Evolutionary conservation across 2,329 filamentous ascomycete species (phyloP), one percentile per base, ranked within the genome.

Genomic region (Trichoderma brevicompactum): DNA sequence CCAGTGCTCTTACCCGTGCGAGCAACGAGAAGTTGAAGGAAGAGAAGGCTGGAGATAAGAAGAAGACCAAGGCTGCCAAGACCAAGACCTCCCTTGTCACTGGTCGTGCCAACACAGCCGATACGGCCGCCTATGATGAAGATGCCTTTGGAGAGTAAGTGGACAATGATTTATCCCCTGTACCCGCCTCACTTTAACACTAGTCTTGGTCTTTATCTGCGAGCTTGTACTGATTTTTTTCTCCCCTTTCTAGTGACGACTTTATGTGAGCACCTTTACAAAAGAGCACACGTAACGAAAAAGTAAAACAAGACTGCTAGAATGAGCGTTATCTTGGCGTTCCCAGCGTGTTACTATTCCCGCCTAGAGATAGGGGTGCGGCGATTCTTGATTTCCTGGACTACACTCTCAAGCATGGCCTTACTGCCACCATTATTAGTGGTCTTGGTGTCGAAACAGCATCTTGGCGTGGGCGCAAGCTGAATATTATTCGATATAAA

Each of bases 11-110:
- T 74, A 97, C 94, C n/a, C 90, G 93, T 5, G 85, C 97, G 65
- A 87, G 92, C 76, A 99, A 99, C 77, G 95, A 98, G 86, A 97
- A 96, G 85, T 90, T 98, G 90, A 96, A 93, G 83, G 94, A 97
- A 79, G 95, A 99, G 85, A 97, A 98, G 85, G 89, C 90, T 4
- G 87, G 92, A 3, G 92, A 97, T 70, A 97, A 97, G 84, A 89
- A 92, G 63, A 99, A 98, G 88, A 88, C 84, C 72, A 98, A 98
- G 86, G 94, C 94, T 5, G 91, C 92, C 68, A 98, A 98, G 88
- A 96, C 91, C 44, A 99, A 99, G 88, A 87, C 91, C 17, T 89
- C 87, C 7, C 82, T 98, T 56, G 90, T 91, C 64, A 88, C 91
- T 66, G 81, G 79, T 74, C 81, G 89, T 74, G 79, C 83, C 72